Evolutionary conservation across 2,329 filamentous ascomycete genomes (phyloP).

Genomic region (Fusarium goolgardi): DNA sequence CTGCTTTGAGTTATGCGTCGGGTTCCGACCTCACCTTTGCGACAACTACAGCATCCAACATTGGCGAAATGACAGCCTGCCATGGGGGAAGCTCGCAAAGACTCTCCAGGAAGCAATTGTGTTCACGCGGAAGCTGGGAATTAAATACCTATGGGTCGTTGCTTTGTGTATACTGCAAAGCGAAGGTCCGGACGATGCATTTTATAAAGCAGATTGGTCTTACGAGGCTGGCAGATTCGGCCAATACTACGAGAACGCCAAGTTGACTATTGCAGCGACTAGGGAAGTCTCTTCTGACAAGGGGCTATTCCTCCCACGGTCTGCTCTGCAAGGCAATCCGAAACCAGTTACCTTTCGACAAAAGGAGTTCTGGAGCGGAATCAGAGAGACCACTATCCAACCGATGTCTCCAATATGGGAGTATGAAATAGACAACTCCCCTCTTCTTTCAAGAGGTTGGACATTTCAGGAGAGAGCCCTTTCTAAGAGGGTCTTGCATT

Average conservation of each 20-base stretch:
- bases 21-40: not conserved
- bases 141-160: conserved; percentile 5
- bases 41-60: conserved; percentile 1
- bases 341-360: not conserved
- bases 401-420: not conserved
- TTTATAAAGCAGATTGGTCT: conserved; percentile 2
- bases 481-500: conserved; percentile 3
- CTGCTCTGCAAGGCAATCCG: not conserved
- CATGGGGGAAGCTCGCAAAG: not conserved
- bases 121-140: not conserved
- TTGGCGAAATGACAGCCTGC: not conserved
- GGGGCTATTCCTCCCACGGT: not conserved
- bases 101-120: conserved; percentile 1
- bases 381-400: not conserved
- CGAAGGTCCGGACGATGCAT: not conserved
- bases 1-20: conserved; percentile 17
- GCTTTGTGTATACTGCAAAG: conserved; percentile 14
- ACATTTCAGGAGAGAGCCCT: not conserved
- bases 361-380: not conserved
- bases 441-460: conserved; percentile 1
- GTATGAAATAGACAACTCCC: not conserved
- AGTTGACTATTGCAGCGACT: conserved; percentile 1
- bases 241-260: conserved; percentile 6
- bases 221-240: conserved; percentile 10
- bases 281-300: not conserved